Evolutionary conservation across 164 flowering plant genomes (phyloP).

Genomic region (Tinospora cordifolia): DNA sequence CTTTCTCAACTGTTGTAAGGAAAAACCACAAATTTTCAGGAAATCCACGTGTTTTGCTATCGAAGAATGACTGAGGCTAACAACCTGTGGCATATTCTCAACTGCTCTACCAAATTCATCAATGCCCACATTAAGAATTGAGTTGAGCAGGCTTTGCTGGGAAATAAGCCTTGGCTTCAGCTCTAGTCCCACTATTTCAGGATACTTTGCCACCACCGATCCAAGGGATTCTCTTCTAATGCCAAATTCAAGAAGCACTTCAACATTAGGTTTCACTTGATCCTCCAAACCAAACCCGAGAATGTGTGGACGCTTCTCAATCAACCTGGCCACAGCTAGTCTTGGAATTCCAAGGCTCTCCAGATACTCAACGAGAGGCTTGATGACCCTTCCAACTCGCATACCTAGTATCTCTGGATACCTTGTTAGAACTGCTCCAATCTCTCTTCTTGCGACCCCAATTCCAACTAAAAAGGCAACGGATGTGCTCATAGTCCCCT

Average conservation of each 20-base stretch:
- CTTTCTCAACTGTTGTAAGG: slow-evolving; percentile 44
- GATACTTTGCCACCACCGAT: slow-evolving; percentile 71
- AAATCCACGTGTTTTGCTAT: slow-evolving; percentile 65
- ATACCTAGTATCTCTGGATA: slow-evolving; percentile 87
- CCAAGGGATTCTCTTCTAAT: slow-evolving; percentile 50
- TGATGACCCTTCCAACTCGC: slow-evolving; percentile 85
- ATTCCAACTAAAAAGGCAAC: slow-evolving; percentile 93
- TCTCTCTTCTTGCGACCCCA: slow-evolving; percentile 87
- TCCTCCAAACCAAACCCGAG: slow-evolving; percentile 75
- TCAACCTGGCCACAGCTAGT: slow-evolving; percentile 74
- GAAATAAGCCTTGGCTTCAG: slow-evolving; percentile 51
- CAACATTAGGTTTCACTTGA: slow-evolving; percentile 62
- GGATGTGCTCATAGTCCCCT: slow-evolving; percentile 98
- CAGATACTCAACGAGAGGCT: slow-evolving; percentile 85
- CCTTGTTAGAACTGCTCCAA: slow-evolving; percentile 61
- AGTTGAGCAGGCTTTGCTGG: slow-evolving; percentile 43
- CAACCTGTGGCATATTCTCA: slow-evolving; percentile 91
- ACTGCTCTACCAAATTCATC: slow-evolving; percentile 62
- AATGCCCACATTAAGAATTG: slow-evolving; percentile 32
- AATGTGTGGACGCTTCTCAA: slow-evolving; percentile 77
- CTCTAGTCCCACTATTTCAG: slow-evolving; percentile 79
- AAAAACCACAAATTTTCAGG: slow-evolving; percentile 67
- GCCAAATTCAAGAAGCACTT: slow-evolving; percentile 45
- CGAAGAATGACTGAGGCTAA: slow-evolving; percentile 52
- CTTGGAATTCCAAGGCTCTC: slow-evolving; percentile 67